phyloP scores from a whole-genome alignment of 192 early-diverging fungal genomes.

The Rhizophagus prolifer region DNA sequence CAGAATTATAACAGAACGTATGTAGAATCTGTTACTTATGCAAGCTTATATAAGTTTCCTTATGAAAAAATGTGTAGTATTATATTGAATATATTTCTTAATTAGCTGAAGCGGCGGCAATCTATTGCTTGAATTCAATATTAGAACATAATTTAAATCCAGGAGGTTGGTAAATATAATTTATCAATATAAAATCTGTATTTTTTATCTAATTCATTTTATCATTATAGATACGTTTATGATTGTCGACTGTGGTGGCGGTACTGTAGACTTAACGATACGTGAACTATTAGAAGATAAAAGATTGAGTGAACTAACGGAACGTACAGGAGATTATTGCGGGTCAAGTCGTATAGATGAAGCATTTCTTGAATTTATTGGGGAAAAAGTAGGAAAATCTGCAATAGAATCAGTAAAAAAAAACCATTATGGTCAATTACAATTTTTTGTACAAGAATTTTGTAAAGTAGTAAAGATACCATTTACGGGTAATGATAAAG shows the following conservation, averaged over 20 bases:
- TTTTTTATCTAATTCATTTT: background rate
- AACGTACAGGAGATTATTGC: slow-evolving; percentile 51
- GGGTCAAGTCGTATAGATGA: slow-evolving; percentile 49
- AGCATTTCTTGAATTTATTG: slow-evolving; percentile 44
- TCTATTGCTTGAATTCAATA: slow-evolving; percentile 4
- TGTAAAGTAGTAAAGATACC: background rate
- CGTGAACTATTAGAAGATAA: slow-evolving; percentile 33
- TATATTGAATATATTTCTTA: background rate
- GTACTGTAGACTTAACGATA: slow-evolving; percentile 58
- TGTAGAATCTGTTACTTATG: background rate
- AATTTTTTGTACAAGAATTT: slow-evolving; percentile 23
- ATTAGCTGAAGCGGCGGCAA: slow-evolving; percentile 27
- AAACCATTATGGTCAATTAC: slow-evolving; percentile 16
- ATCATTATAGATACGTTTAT: slow-evolving; percentile 40
- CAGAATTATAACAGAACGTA: background rate
- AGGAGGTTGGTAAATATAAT: background rate
- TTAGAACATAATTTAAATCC: background rate
- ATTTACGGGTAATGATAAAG: background rate
- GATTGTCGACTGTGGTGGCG: slow-evolving; percentile 60
- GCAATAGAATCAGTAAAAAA: slow-evolving; percentile 25
- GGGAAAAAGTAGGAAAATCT: slow-evolving; percentile 40
- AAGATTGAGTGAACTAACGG: slow-evolving; percentile 48
- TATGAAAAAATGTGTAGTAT: too few relatives aligned
- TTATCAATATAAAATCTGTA: background rate
- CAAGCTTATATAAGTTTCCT: too few relatives aligned